These are phyloP conservation scores for Xylaria sp. DNA, from an alignment of 2,329 filamentous ascomycete genomes.

Conservation along the genomic window DNA sequence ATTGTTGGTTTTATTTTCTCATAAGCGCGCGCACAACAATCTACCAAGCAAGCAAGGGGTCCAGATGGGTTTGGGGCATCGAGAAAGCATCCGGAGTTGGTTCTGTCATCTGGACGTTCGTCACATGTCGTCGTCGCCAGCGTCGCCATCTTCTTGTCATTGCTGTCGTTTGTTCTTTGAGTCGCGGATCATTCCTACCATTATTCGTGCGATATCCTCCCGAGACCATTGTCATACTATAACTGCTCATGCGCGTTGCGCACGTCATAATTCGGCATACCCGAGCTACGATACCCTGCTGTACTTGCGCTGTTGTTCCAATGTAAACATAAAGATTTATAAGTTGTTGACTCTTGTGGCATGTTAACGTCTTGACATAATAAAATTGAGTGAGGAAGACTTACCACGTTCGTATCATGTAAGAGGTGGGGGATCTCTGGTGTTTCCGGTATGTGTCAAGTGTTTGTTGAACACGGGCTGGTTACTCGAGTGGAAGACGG, in stretches of 20 bases:
- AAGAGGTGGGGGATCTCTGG: conserved; percentile 1
- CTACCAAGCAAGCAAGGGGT: conserved; percentile 29
- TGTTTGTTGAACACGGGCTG: neutral
- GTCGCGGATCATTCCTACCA: conserved; percentile 30
- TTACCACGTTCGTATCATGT: conserved; percentile 21
- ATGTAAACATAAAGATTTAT: conserved; percentile 34
- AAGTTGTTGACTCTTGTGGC: conserved; percentile 22
- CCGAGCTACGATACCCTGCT: conserved; percentile 38
- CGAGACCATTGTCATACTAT: conserved; percentile 31
- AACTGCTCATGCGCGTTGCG: conserved; percentile 34
- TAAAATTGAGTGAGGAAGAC: conserved; percentile 14
- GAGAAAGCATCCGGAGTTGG: conserved; percentile 35
- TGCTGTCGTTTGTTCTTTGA: conserved; percentile 30
- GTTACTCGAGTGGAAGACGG: neutral
- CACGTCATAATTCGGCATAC: conserved; percentile 34
- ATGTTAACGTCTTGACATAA: conserved; percentile 19
- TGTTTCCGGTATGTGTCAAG: neutral
- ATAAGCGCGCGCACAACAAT: conserved; percentile 24
- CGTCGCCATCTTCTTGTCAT: conserved; percentile 34
- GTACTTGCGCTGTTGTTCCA: conserved; percentile 31
- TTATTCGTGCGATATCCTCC: conserved; percentile 33
- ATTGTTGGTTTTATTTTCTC: conserved; percentile 32
- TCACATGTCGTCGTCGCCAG: conserved; percentile 30
- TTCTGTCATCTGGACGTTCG: conserved; percentile 35
- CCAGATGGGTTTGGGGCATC: conserved; percentile 31